Evolutionary conservation across 2,329 filamentous ascomycete species (phyloP).

Genomic region (Cadophora luteo-olivacea): DNA sequence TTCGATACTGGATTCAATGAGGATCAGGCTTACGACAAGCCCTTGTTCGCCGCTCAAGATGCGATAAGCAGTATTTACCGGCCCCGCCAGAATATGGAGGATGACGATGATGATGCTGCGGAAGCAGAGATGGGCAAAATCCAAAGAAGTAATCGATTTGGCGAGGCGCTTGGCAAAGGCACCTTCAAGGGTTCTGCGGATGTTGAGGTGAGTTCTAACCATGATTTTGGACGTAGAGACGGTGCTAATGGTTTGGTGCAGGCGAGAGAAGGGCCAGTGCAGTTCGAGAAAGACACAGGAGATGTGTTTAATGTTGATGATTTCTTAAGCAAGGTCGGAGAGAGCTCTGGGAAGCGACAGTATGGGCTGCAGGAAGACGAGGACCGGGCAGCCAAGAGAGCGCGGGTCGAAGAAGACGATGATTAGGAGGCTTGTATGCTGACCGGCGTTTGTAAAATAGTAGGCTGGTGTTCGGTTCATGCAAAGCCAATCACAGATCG

Average conservation of each 20-base stretch:
- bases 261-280: constrained; percentile 87
- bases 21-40: constrained; percentile 97
- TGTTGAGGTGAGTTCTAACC: constrained; percentile 67
- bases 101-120: constrained; percentile 78
- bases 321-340: constrained; percentile 81
- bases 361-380: constrained; percentile 77
- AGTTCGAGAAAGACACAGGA: constrained; percentile 87
- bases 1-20: constrained; percentile 96
- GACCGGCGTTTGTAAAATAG: constrained; percentile 15
- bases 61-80: constrained; percentile 94
- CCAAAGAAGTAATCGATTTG: constrained; percentile 80
- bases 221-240: background rate
- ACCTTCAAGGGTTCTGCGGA: constrained; percentile 89
- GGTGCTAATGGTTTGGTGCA: constrained; percentile 46
- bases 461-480: constrained; percentile 6
- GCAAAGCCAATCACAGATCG: background rate
- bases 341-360: constrained; percentile 71
- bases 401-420: constrained; percentile 77
- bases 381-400: constrained; percentile 68
- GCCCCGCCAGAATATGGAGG: constrained; percentile 75
- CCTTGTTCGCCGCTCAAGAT: constrained; percentile 93
- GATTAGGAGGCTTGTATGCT: constrained; percentile 31
- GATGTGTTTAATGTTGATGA: constrained; percentile 96
- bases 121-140: constrained; percentile 88
- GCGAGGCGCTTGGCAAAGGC: constrained; percentile 83